phyloP scores from a whole-genome alignment of 192 early-diverging fungal genomes.

The Haplosporangium gracile region DNA sequence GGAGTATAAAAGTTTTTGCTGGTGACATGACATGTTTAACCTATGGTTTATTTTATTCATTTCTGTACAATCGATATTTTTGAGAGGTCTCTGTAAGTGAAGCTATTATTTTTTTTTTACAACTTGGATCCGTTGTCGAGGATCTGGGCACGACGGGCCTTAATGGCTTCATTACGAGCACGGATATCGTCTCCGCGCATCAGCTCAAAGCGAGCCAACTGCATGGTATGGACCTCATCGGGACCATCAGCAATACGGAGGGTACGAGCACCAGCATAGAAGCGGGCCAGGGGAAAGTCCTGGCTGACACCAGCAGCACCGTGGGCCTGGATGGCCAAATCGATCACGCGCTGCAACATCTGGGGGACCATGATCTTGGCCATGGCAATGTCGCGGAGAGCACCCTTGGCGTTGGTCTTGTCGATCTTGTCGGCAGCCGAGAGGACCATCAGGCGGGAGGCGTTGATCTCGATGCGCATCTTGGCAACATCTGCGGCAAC shows the following conservation, averaged over 20 bases:
- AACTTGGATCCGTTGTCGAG: constrained; percentile 22
- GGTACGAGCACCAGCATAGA: constrained; percentile 86
- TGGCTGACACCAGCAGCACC: constrained; percentile 90
- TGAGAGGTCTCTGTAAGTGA: too few species aligned
- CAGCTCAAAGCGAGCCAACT: constrained; percentile 85
- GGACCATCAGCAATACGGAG: constrained; percentile 93
- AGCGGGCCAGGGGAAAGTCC: constrained; percentile 85
- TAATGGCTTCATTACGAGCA: constrained; percentile 14
- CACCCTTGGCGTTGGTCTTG: constrained; percentile 84
- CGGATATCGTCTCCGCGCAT: constrained; percentile 60
- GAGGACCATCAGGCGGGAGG: constrained; percentile 90
- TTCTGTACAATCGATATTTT: too few species aligned
- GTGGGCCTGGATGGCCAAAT: constrained; percentile 93
- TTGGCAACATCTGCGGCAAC: constrained; percentile 84
- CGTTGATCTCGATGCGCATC: constrained; percentile 91
- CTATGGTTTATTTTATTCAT: too few species aligned
- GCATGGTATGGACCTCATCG: constrained; percentile 89
- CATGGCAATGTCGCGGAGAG: constrained; percentile 95
- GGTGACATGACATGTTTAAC: too few species aligned
- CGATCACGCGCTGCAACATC: constrained; percentile 80
- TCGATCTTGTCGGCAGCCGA: constrained; percentile 93
- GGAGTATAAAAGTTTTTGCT: too few species aligned
- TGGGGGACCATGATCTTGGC: constrained; percentile 92
- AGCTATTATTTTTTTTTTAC: constrained; percentile 6
- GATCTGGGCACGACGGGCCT: constrained; percentile 21